phyloP scores from a whole-genome alignment of 306 rosid genomes.

The Quercus variabilis region DNA sequence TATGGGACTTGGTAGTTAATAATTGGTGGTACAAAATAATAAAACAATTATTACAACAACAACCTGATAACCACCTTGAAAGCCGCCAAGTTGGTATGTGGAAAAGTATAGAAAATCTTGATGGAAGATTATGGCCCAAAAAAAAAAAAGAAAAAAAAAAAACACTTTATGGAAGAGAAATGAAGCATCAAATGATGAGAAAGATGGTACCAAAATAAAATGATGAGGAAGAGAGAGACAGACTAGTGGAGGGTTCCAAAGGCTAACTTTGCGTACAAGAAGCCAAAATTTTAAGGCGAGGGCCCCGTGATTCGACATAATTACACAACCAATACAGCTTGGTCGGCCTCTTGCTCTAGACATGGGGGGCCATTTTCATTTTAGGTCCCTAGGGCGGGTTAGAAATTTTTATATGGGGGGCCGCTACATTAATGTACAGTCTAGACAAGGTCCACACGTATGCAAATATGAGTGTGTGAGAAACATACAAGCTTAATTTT shows the following conservation, averaged over 20 bases:
- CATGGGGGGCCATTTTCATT: slow-evolving; percentile 8
- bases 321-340: slow-evolving; percentile 32
- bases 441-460: too few species aligned
- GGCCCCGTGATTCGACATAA: slow-evolving; percentile 41
- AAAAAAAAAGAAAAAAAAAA: neutral
- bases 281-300: slow-evolving; percentile 50
- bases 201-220: slow-evolving; percentile 9
- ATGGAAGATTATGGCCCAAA: neutral
- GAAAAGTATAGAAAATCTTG: slow-evolving; percentile 33
- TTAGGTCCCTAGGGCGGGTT: neutral
- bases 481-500: too few species aligned
- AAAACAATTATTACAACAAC: slow-evolving; percentile 29
- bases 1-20: neutral
- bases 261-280: slow-evolving; percentile 62
- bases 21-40: slow-evolving; percentile 9
- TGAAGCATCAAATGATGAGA: slow-evolving; percentile 35
- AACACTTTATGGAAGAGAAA: slow-evolving; percentile 9
- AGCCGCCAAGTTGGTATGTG: slow-evolving; percentile 42
- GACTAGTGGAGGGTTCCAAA: slow-evolving; percentile 32
- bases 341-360: slow-evolving; percentile 32
- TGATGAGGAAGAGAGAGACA: neutral
- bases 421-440: too few species aligned
- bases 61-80: slow-evolving; percentile 43
- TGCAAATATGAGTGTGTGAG: too few species aligned
- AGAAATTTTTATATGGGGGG: too few species aligned